Evolutionary conservation across 2,329 filamentous ascomycete species (phyloP).

Genomic region (Xylariaceae sp.): DNA sequence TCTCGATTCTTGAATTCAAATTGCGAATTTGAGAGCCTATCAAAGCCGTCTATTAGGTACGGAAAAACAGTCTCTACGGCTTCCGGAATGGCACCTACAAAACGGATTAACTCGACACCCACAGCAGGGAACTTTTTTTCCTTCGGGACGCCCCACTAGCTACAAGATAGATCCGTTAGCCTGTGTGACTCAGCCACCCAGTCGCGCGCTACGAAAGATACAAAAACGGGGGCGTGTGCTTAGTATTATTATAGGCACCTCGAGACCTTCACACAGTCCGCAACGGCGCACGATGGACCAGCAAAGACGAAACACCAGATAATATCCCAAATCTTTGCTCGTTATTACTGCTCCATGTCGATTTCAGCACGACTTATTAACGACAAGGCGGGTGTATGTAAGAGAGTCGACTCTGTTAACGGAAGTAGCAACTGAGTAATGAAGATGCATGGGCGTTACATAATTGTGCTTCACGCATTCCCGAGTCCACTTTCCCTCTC

Average conservation of each 20-base stretch:
- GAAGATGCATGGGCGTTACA: not conserved
- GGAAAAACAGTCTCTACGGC: too few relatives aligned
- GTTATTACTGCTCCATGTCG: not conserved
- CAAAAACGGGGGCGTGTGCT: not conserved
- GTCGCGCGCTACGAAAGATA: not conserved
- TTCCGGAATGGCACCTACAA: too few relatives aligned
- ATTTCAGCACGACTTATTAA: too few relatives aligned
- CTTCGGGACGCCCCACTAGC: slow-evolving; percentile 18
- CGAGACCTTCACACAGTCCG: not conserved
- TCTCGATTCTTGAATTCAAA: not conserved
- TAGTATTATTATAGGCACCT: not conserved
- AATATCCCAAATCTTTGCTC: too few relatives aligned
- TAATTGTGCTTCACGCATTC: not conserved
- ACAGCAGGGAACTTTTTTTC: not conserved
- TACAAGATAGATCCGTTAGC: slow-evolving; percentile 15
- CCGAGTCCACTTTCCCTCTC: too few relatives aligned
- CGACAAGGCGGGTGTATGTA: too few relatives aligned
- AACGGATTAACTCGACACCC: not conserved
- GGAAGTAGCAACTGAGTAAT: not conserved
- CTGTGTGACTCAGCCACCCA: slow-evolving; percentile 24
- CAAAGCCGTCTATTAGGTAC: not conserved
- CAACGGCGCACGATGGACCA: not conserved
- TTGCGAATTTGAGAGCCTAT: not conserved
- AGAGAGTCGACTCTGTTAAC: not conserved
- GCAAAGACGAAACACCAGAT: too few relatives aligned